Conservation (phyloP, 1,284 basidiomycete genomes). For the Pseudozyma sp. region DNA sequence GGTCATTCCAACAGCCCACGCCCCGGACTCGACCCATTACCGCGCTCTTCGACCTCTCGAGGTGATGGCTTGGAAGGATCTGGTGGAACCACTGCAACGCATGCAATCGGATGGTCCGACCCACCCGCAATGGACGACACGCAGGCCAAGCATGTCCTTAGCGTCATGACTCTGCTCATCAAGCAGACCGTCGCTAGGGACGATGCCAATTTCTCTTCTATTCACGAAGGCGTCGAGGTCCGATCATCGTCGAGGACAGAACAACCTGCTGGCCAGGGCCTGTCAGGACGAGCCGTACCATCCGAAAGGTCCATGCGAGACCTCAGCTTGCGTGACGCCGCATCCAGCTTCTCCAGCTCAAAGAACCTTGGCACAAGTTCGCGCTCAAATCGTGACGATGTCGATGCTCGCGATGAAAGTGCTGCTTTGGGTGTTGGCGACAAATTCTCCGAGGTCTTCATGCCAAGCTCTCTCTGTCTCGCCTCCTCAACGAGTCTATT, state of each 20-base stretch:
- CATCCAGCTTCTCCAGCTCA: constrained; percentile 35
- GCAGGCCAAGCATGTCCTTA: constrained; percentile 85
- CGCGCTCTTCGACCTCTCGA: not conserved
- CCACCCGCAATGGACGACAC: constrained; percentile 83
- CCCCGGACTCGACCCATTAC: constrained; percentile 15
- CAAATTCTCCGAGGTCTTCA: constrained; percentile 43
- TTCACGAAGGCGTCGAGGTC: constrained; percentile 32
- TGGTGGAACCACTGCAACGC: constrained; percentile 43
- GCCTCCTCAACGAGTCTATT: constrained; percentile 54
- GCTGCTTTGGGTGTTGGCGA: constrained; percentile 10
- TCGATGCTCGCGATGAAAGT: constrained; percentile 32
- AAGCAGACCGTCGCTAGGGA: constrained; percentile 72
- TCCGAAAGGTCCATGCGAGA: constrained; percentile 51
- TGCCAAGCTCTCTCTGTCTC: constrained; percentile 52
- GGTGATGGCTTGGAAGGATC: constrained; percentile 31
- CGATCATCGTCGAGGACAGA: constrained; percentile 23
- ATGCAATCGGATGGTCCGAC: constrained; percentile 73
- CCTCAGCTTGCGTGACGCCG: constrained; percentile 30
- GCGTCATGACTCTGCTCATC: constrained; percentile 77
- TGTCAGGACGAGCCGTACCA: constrained; percentile 21
- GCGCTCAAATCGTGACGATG: constrained; percentile 27
- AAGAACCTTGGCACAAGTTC: constrained; percentile 28
- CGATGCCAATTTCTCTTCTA: constrained; percentile 48
- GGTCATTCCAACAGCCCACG: constrained; percentile 30
- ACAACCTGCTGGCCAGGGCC: constrained; percentile 9